phyloP scores from a whole-genome alignment of 768 basidiomycete species.

The Hericium rajendrae region DNA sequence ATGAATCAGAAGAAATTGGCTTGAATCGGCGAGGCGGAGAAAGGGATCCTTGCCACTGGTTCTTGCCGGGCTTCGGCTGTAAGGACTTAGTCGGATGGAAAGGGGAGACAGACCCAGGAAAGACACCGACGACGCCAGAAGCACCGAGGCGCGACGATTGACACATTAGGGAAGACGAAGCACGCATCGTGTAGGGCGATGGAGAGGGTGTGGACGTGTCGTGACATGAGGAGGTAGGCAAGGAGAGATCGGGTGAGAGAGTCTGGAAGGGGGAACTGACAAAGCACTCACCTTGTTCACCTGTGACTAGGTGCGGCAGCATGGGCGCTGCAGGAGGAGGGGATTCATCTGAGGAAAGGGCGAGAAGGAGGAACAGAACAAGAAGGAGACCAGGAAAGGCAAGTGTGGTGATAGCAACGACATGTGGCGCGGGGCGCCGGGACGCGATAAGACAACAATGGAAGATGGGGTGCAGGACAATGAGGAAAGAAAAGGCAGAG shows the following conservation, averaged over 20 bases:
- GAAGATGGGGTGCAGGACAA: background rate
- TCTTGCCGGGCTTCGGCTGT: constrained; percentile 10
- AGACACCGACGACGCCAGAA: background rate
- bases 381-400: background rate
- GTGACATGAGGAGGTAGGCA: background rate
- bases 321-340: background rate
- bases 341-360: background rate
- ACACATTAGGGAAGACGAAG: background rate
- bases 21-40: constrained; percentile 7
- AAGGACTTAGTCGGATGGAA: constrained; percentile 5
- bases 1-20: constrained; percentile 12
- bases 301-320: background rate
- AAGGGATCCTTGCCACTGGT: constrained; percentile 13
- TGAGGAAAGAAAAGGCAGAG: constrained; percentile 17
- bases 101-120: constrained; percentile 8
- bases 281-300: constrained; percentile 2
- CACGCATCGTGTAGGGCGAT: background rate
- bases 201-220: background rate
- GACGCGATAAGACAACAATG: background rate
- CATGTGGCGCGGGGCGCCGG: background rate
- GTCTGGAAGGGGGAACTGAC: background rate
- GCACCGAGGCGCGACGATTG: background rate
- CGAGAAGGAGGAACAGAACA: background rate
- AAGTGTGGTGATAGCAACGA: background rate
- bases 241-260: background rate